These are phyloP conservation scores for Mycena sanguinolenta DNA, from an alignment of 768 basidiomycete species.

Conservation along the genomic window DNA sequence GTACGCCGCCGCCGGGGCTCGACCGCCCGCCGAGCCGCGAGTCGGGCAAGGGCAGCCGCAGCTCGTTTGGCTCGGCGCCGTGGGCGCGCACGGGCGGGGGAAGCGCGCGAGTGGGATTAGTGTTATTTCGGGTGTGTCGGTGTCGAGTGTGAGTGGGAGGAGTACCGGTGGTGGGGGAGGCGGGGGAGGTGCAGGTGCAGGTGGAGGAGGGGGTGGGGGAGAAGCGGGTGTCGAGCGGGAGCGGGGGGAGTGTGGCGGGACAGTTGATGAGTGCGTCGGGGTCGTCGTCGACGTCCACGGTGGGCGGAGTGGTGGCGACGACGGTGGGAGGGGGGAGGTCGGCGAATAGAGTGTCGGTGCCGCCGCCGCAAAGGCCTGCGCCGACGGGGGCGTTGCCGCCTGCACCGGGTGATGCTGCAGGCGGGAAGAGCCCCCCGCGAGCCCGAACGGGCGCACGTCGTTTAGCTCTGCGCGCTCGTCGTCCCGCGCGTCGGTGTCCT, in stretches of 20 bases:
- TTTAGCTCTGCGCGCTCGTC: conserved; percentile 12
- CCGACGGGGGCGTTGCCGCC: conserved; percentile 80
- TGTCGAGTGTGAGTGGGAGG: conserved; percentile 1
- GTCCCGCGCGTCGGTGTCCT: conserved; percentile 25
- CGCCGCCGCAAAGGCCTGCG: conserved; percentile 80
- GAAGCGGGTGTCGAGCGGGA: conserved; percentile 19
- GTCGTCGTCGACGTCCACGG: conserved; percentile 24
- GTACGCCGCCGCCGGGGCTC: conserved; percentile 27
- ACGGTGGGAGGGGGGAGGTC: too few relatives aligned
- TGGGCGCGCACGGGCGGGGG: conserved; percentile 1
- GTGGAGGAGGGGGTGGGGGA: too few relatives aligned
- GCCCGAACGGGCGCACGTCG: conserved; percentile 23
- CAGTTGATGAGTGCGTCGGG: neutral
- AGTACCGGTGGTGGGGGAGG: conserved; percentile 7
- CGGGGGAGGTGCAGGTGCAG: too few relatives aligned
- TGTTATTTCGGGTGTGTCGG: neutral
- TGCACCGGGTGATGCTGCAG: conserved; percentile 55
- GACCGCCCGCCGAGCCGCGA: conserved; percentile 27
- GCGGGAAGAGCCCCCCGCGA: too few relatives aligned
- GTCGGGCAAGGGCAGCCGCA: conserved; percentile 8
- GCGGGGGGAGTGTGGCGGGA: neutral
- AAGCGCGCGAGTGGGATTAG: conserved; percentile 26
- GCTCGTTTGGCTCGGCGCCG: conserved; percentile 2
- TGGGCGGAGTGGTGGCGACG: too few relatives aligned
- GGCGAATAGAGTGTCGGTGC: conserved; percentile 67